Conservation (phyloP, 441 rosid species). For the Iberis amara region DNA sequence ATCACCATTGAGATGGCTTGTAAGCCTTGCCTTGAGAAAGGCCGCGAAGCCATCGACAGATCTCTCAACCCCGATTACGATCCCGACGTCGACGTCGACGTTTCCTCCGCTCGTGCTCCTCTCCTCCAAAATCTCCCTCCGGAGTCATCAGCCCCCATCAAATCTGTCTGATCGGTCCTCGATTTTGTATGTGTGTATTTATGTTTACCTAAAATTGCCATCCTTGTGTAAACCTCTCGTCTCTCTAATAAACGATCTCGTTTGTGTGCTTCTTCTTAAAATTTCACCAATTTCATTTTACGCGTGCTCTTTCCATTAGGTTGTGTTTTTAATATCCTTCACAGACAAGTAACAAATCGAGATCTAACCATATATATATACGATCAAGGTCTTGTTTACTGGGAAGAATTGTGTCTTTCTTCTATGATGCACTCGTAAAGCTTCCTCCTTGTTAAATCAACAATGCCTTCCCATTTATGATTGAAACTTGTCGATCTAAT, state of each 20-base stretch:
- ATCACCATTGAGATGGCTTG: slow-evolving; percentile 35
- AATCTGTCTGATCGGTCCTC: slow-evolving; percentile 27
- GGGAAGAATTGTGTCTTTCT: too few relatives aligned
- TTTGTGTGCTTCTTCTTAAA: not conserved
- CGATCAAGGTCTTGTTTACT: too few relatives aligned
- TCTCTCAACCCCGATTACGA: slow-evolving; percentile 37
- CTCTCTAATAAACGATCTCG: not conserved
- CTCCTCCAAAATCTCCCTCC: slow-evolving; percentile 20
- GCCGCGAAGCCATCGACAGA: slow-evolving; percentile 37
- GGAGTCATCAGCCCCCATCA: slow-evolving; percentile 23
- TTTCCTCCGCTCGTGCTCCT: slow-evolving; percentile 25
- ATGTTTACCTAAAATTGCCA: not conserved
- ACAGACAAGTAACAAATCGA: too few relatives aligned
- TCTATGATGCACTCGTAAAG: too few relatives aligned
- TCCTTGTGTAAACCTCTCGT: not conserved
- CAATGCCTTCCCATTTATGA: too few relatives aligned
- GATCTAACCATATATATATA: too few relatives aligned
- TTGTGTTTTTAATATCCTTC: too few relatives aligned
- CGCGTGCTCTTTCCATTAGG: too few relatives aligned
- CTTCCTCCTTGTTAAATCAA: too few relatives aligned
- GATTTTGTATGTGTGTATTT: too few relatives aligned
- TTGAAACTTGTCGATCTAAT: too few relatives aligned
- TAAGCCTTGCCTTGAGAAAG: slow-evolving; percentile 32
- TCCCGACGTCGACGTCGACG: slow-evolving; percentile 29
- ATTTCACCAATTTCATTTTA: too few relatives aligned